phyloP scores from a whole-genome alignment of 2,329 filamentous ascomycete species.

The Xylaria sp. region DNA sequence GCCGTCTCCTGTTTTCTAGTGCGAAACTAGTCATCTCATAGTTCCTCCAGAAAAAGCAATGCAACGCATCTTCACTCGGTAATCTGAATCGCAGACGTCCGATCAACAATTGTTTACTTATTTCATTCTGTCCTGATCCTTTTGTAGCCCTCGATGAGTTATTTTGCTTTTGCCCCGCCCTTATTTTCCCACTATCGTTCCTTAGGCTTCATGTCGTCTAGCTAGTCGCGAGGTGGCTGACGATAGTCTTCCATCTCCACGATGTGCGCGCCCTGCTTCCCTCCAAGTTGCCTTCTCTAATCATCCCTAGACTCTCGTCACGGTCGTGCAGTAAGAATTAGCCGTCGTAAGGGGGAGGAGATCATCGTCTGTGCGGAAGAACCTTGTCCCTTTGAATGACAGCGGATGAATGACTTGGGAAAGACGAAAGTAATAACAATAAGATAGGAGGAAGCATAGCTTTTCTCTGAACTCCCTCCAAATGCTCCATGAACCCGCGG shows the following conservation, averaged over 20 bases:
- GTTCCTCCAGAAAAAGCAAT: constrained; percentile 33
- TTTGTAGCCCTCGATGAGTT: constrained; percentile 24
- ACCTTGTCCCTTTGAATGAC: constrained; percentile 8
- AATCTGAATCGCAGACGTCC: constrained; percentile 20
- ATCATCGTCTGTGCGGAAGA: not conserved
- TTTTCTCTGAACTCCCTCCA: constrained; percentile 36
- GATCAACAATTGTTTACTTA: constrained; percentile 30
- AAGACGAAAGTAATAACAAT: constrained; percentile 12
- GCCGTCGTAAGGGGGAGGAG: not conserved
- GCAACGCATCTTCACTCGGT: constrained; percentile 19
- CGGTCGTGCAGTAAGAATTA: constrained; percentile 16
- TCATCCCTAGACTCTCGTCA: not conserved
- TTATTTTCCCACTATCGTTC: constrained; percentile 18
- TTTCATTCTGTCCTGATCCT: constrained; percentile 27
- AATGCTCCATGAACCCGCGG: constrained; percentile 27
- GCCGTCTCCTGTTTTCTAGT: constrained; percentile 18
- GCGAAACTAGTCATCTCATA: constrained; percentile 29
- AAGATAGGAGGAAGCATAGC: constrained; percentile 24
- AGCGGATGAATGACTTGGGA: not conserved
- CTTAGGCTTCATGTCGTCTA: constrained; percentile 19
- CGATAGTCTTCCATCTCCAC: constrained; percentile 20
- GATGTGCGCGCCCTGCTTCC: constrained; percentile 17
- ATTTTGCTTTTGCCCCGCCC: constrained; percentile 36
- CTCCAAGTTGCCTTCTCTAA: constrained; percentile 13
- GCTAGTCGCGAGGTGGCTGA: constrained; percentile 24